Base-by-base conservation (phyloP, 805 yeast genomes). In the Candida nanaspora region DNA sequence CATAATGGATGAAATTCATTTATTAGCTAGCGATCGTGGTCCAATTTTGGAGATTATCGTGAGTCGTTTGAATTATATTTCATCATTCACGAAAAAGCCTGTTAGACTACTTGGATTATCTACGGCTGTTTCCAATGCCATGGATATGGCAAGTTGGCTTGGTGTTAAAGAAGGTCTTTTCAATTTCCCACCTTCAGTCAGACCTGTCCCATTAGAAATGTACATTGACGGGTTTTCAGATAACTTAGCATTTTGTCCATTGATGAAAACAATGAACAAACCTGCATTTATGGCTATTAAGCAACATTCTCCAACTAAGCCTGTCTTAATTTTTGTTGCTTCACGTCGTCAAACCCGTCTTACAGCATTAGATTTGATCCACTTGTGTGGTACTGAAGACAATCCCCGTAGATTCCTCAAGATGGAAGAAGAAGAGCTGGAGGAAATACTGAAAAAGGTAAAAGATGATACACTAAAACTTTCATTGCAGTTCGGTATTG, bases 281-380 rank as follows among this genome's bases (percentile, higher is more conserved):
- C 96, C 97, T 1, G 91, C 95, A 0, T 88, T 84, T 53, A 76
- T 82, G 82, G 95, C 96, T 0, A 88, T 88, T 47, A 86, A 87
- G 55, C 87, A 86, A 47, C 96, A 89, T 57, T 84, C 96, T 0
- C 94, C 96, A 2, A 66, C 66, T 16, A 80, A 88, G 56, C 95
- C 96, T 0, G 91, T 82, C 10, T 68, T 85, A 49, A 79, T 85
- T n/a, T 85, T 85, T 52, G 94, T 85, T 29, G 87, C 93, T 1
- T 83, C 93, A 3, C 72, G 94, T 55, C 68, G 94, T 44, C 94
- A 85, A 59, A 85, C 94, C 0, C 66, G 94, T 44, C 70, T 85
- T 39, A 85, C 94, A 0, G 87, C 94, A 0, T 66, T 81, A 36
- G 94, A 86, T 50, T 66, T 85, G 38, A 84, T 85, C 40, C 86